A percentile compares a stretch with the other conserved stretches of the same genome.
These are phyloP conservation scores for Funneliformis geosporum DNA, from an alignment of 192 early-diverging fungal genomes.

Conservation along the genomic window DNA sequence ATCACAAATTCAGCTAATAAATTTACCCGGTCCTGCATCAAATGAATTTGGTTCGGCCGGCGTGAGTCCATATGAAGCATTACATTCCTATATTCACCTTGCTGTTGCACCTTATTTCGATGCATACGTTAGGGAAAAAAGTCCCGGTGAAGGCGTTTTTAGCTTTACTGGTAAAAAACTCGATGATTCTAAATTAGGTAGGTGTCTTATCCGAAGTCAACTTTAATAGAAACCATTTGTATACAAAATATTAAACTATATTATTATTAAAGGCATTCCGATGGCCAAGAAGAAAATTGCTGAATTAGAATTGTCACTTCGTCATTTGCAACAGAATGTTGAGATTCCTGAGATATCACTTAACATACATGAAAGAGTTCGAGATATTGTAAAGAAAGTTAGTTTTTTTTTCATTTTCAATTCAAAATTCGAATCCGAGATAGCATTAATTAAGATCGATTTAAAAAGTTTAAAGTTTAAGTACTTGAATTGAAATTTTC, in stretches of 20 bases:
- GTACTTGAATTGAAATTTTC: not conserved
- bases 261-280: slow-evolving; percentile 67
- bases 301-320: slow-evolving; percentile 92
- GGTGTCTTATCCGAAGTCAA: not conserved
- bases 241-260: too few species aligned
- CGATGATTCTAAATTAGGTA: slow-evolving; percentile 78
- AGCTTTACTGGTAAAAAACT: slow-evolving; percentile 48
- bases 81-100: slow-evolving; percentile 90
- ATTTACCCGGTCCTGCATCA: slow-evolving; percentile 75
- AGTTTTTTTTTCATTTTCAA: not conserved
- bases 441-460: too few species aligned
- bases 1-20: slow-evolving; percentile 86
- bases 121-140: slow-evolving; percentile 81
- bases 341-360: slow-evolving; percentile 94
- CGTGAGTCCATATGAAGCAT: slow-evolving; percentile 77
- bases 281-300: slow-evolving; percentile 99
- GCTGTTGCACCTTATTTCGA: slow-evolving; percentile 97
- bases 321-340: slow-evolving; percentile 97
- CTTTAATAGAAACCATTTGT: too few species aligned
- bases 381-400: slow-evolving; percentile 61
- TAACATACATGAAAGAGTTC: slow-evolving; percentile 83
- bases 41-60: slow-evolving; percentile 48
- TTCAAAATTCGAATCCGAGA: not conserved
- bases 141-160: slow-evolving; percentile 48
- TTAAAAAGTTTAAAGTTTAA: too few species aligned